Evolutionary conservation across 179 eudicot species (phyloP), one percentile per base, ranked within the genome.

Genomic region (Gypsophila paniculata): DNA sequence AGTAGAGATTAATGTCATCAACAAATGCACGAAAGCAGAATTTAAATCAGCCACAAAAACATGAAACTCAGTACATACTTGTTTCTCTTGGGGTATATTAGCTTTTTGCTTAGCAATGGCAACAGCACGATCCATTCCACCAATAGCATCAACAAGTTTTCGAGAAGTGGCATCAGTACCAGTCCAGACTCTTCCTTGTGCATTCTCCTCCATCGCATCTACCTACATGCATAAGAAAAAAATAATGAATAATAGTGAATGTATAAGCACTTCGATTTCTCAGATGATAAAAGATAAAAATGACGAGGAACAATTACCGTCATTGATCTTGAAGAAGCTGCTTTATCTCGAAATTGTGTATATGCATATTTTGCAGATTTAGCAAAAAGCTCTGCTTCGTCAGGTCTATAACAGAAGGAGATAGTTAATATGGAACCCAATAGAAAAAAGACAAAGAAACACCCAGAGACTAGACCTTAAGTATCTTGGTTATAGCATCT

Each of bases 141-240:
- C 89, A 76, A 88, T 79, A 38, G 93, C 87, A 83, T 86, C 96
- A 67, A 91, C 82, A 70, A 87, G 84, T 65, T 96, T 96, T 72
- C 91, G 81, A 63, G 86, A 81, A 81, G 86, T 86, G 52, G 93
- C 97, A 73, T 91, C 93, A 55, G 75, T 83, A 25, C 96, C 97
- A 3, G 93, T 91, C 97, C 97, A 91, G 59, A 91, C 97, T 79
- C 97, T 83, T 61, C 96, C 97, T 86, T 91, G 97, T 67, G 96
- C 97, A 75, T 85, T 76, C 83, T 92, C 96, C 80, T 91, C 96
- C 89, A 89, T 91, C 78, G 82, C 80, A 18, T 90, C 95, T 70
- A 88, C 83, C 98, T 90, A 75, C 26, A 51, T 8, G 18, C 49
- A 65, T 8, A 70, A 29, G 23, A 23, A 21, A 60, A 57, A 44